phyloP scores from a whole-genome alignment of 495 filamentous ascomycete species.

The Eremomyces bilateralis region DNA sequence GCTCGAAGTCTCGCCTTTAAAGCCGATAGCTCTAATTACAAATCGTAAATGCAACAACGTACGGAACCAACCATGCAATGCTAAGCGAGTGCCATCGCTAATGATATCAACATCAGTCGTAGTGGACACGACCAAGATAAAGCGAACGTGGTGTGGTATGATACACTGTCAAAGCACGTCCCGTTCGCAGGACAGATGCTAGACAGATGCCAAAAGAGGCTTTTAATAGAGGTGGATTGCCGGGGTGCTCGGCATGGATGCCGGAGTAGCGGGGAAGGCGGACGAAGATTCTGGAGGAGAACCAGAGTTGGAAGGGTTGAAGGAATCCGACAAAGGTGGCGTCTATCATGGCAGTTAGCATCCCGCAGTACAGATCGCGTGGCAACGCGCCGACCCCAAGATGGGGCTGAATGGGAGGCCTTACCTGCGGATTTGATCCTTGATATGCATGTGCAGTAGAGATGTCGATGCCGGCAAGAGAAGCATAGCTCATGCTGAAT shows the following conservation, averaged over 20 bases:
- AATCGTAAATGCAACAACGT: no score
- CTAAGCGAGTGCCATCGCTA: no score
- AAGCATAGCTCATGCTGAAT: constrained; percentile 55
- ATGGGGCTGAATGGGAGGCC: constrained; percentile 22
- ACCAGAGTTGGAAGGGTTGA: constrained; percentile 47
- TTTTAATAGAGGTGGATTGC: constrained; percentile 17
- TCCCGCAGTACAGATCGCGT: background rate
- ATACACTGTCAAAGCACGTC: no score
- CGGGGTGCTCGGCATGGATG: constrained; percentile 46
- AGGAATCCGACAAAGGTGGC: constrained; percentile 63
- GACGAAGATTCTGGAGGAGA: constrained; percentile 29
- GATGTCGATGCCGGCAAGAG: constrained; percentile 56
- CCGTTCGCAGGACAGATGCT: no score
- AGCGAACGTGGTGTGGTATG: no score
- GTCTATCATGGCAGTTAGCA: constrained; percentile 31
- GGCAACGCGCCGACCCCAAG: background rate
- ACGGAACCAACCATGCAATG: no score
- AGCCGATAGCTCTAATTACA: no score
- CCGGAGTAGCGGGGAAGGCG: constrained; percentile 43
- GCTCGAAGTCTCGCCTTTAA: no score
- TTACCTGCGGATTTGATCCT: constrained; percentile 42
- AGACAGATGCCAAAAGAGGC: no score
- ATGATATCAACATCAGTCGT: no score
- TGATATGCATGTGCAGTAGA: constrained; percentile 37
- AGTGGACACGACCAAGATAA: no score